Percentiles rank a stretch among this genome's conserved stretches.
Conservation (phyloP, 1,139 yeast species). For the Debaryomycetaceae sp. region DNA sequence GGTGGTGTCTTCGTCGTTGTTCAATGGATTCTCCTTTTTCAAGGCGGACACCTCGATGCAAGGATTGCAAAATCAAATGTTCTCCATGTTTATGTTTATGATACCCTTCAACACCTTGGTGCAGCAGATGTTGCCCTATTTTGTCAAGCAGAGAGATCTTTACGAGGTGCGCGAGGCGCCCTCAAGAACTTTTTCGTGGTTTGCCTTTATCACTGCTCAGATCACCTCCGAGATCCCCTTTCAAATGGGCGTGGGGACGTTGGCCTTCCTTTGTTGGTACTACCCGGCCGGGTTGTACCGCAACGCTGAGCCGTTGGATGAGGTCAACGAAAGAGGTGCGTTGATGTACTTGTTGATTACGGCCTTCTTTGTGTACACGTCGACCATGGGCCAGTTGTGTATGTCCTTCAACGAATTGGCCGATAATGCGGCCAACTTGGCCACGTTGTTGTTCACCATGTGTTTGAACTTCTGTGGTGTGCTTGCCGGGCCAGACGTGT, state of each 20-base stretch:
- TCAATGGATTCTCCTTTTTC: conserved; percentile 74
- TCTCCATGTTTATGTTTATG: conserved; percentile 64
- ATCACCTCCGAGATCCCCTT: conserved; percentile 73
- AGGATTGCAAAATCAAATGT: conserved; percentile 63
- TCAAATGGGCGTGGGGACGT: conserved; percentile 60
- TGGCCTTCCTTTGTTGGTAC: conserved; percentile 72
- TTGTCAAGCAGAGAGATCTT: conserved; percentile 66
- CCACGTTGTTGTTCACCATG: conserved; percentile 53
- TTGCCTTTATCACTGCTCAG: conserved; percentile 50
- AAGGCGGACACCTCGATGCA: conserved; percentile 58
- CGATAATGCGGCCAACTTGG: conserved; percentile 66
- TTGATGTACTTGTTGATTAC: conserved; percentile 41
- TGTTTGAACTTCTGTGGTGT: conserved; percentile 82
- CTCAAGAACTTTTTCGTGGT: conserved; percentile 49
- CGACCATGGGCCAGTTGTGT: conserved; percentile 37
- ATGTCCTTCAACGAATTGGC: conserved; percentile 35
- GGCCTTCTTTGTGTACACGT: conserved; percentile 29
- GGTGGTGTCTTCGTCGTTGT: conserved; percentile 46
- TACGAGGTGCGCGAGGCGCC: conserved; percentile 93
- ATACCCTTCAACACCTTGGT: conserved; percentile 58
- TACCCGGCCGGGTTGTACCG: conserved; percentile 71
- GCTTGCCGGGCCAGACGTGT: conserved; percentile 52
- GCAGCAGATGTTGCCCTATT: conserved; percentile 73
- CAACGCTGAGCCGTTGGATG: conserved; percentile 41
- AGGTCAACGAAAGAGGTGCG: conserved; percentile 34